These are phyloP conservation scores for Auriscalpium orientale DNA, from an alignment of 768 basidiomycete species.

Conservation along the genomic window DNA sequence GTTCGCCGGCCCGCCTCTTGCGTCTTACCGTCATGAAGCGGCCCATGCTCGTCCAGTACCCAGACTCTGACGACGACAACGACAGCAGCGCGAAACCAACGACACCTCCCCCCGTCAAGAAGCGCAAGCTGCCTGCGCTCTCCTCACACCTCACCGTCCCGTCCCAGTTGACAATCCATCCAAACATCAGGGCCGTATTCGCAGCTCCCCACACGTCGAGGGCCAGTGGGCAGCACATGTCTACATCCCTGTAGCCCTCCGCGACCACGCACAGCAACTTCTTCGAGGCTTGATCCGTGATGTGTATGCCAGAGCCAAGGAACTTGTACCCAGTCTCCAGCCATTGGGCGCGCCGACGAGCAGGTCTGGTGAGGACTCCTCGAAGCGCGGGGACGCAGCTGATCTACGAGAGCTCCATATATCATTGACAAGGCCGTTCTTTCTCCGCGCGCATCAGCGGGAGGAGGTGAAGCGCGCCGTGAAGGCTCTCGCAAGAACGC, in stretches of 20 bases:
- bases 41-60: constrained; percentile 8
- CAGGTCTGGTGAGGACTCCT: constrained; percentile 7
- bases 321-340: constrained; percentile 39
- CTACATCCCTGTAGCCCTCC: constrained; percentile 55
- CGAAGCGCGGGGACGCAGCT: constrained; percentile 6
- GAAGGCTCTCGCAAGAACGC: constrained; percentile 39
- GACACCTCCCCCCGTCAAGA: constrained; percentile 20
- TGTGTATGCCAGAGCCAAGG: constrained; percentile 37
- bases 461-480: constrained; percentile 64
- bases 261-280: constrained; percentile 25
- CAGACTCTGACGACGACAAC: constrained; percentile 3
- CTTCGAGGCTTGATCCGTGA: constrained; percentile 41
- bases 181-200: constrained; percentile 76
- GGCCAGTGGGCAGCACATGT: constrained; percentile 82
- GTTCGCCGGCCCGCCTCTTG: no score
- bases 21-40: constrained; percentile 7
- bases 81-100: background rate
- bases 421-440: constrained; percentile 79
- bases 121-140: constrained; percentile 54
- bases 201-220: constrained; percentile 72
- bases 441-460: constrained; percentile 71
- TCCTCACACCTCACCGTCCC: constrained; percentile 39
- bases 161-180: constrained; percentile 65
- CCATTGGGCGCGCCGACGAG: constrained; percentile 25
- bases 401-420: constrained; percentile 57